Conservation (phyloP, 306 rosid genomes). For the Herpetospermum pedunculosum region DNA sequence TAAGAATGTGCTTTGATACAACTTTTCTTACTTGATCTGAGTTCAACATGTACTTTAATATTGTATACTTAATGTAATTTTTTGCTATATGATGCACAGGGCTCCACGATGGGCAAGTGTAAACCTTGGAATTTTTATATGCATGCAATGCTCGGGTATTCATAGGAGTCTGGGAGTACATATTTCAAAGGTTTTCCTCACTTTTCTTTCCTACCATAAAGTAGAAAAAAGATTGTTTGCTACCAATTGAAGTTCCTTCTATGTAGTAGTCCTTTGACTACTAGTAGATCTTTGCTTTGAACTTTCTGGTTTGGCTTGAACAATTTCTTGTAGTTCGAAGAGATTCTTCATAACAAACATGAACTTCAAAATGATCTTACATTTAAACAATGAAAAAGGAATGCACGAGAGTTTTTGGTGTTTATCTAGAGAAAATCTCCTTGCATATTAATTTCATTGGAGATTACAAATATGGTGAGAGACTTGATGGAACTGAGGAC, state of each 20-base stretch:
- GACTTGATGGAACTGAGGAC: background rate
- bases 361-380: slow-evolving; percentile 2
- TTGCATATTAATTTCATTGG: background rate
- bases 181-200: slow-evolving; percentile 62
- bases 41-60: background rate
- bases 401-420: background rate
- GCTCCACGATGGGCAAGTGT: slow-evolving; percentile 99
- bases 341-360: background rate
- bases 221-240: background rate
- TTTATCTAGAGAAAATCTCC: background rate
- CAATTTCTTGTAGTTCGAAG: background rate
- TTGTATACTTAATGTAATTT: background rate
- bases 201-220: background rate
- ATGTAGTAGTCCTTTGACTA: background rate
- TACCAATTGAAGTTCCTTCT: background rate
- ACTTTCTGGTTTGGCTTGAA: background rate
- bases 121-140: slow-evolving; percentile 81
- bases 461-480: background rate
- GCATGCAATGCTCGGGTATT: slow-evolving; percentile 95
- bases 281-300: background rate
- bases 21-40: background rate
- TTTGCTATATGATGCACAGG: slow-evolving; percentile 30
- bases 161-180: slow-evolving; percentile 97
- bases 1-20: background rate
- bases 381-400: background rate